These are phyloP conservation scores for Ogataea ramenticola DNA, from an alignment of 805 yeast genomes.

Conservation along the genomic window DNA sequence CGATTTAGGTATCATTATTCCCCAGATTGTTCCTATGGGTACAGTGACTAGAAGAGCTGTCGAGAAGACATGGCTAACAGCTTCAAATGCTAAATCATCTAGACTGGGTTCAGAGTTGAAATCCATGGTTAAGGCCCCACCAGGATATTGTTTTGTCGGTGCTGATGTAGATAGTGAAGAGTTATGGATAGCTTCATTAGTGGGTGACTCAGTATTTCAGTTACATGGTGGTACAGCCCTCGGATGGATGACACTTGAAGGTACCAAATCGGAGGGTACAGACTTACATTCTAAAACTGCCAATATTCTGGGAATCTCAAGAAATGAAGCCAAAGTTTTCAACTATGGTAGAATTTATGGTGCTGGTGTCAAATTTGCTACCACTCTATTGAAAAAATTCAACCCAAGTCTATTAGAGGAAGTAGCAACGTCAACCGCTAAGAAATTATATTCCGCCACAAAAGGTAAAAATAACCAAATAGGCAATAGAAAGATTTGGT, in stretches of 20 bases:
- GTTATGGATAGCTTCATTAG: conserved; percentile 92
- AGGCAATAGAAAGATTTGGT: conserved; percentile 37
- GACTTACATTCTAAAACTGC: conserved; percentile 96
- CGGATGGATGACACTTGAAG: conserved; percentile 99
- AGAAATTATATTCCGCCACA: conserved; percentile 65
- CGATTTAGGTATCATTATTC: conserved; percentile 66
- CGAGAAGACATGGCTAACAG: conserved; percentile 96
- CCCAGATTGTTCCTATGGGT: conserved; percentile 87
- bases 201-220: conserved; percentile 86
- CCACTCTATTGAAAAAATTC: conserved; percentile 74
- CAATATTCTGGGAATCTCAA: conserved; percentile 73
- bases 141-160: conserved; percentile 88
- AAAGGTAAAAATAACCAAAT: conserved; percentile 53
- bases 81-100: conserved; percentile 82
- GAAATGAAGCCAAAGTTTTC: conserved; percentile 91
- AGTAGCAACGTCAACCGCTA: conserved; percentile 62
- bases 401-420: conserved; percentile 61
- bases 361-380: conserved; percentile 90
- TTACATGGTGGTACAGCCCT: conserved; percentile 94
- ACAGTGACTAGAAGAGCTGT: conserved; percentile 95
- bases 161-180: conserved; percentile 99
- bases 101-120: conserved; percentile 92
- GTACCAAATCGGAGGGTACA: conserved; percentile 84
- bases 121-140: conserved; percentile 78
- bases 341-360: conserved; percentile 97